These are phyloP conservation scores for Populus hybrid DNA, from an alignment of 441 rosid species.

Conservation along the genomic window DNA sequence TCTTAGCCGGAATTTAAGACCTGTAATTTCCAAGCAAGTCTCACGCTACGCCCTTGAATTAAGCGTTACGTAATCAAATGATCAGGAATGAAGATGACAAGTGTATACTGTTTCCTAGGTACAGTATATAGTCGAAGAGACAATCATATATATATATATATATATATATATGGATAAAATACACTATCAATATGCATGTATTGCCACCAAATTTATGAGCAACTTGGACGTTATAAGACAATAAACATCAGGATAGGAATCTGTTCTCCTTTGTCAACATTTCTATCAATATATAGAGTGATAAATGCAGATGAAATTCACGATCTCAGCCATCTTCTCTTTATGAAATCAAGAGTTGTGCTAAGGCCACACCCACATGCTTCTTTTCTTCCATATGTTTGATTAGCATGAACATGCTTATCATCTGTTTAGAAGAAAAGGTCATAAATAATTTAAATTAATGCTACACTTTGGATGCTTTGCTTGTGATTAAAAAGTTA, in stretches of 20 bases:
- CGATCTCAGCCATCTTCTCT: background rate
- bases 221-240: background rate
- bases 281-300: background rate
- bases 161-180: background rate
- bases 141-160: background rate
- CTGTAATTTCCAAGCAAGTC: too few relatives aligned
- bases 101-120: background rate
- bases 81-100: background rate
- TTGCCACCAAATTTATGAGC: background rate
- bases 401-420: too few relatives aligned
- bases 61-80: too few relatives aligned
- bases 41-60: too few relatives aligned
- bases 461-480: too few relatives aligned
- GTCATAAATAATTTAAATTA: too few relatives aligned
- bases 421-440: too few relatives aligned
- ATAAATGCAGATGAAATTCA: background rate
- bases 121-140: background rate
- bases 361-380: too few relatives aligned
- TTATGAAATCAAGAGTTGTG: too few relatives aligned
- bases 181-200: background rate
- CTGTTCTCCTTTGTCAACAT: slow-evolving; percentile 12
- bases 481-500: too few relatives aligned
- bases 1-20: too few relatives aligned
- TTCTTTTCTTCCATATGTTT: too few relatives aligned
- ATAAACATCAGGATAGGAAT: slow-evolving; percentile 9